Evolutionary conservation across 2,329 filamentous ascomycete genomes (phyloP).

Genomic region (Colletotrichum orbiculare): DNA sequence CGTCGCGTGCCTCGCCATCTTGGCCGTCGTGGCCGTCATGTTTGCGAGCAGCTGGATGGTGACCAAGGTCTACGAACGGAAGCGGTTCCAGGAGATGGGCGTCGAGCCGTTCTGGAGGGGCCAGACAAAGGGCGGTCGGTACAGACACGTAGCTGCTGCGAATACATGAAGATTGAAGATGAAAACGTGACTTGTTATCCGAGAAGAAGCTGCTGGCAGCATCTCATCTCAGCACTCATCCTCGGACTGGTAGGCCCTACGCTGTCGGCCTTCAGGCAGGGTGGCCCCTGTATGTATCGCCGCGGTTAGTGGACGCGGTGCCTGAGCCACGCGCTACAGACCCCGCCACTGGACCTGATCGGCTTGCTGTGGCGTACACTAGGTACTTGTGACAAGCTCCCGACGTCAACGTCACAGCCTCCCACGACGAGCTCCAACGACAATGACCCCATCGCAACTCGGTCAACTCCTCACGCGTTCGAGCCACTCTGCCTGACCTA

Average conservation of each 20-base stretch:
- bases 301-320: too few species aligned
- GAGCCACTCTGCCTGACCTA: background rate
- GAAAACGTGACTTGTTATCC: background rate
- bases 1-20: slow-evolving; percentile 38
- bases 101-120: slow-evolving; percentile 34
- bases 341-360: slow-evolving; percentile 7
- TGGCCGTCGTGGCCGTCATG: slow-evolving; percentile 37
- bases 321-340: background rate
- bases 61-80: slow-evolving; percentile 36
- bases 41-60: slow-evolving; percentile 37
- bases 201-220: too few species aligned
- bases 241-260: too few species aligned
- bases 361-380: background rate
- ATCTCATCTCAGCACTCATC: too few species aligned
- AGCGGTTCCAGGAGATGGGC: slow-evolving; percentile 41
- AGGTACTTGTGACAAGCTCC: background rate
- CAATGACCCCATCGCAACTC: background rate
- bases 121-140: slow-evolving; percentile 4
- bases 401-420: slow-evolving; percentile 9
- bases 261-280: too few species aligned
- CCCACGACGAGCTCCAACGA: background rate
- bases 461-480: background rate
- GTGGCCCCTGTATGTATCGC: too few species aligned
- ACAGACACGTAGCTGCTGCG: slow-evolving; percentile 14
- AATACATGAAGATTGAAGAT: background rate